Base-by-base conservation (phyloP, 805 yeast species). In the Cyberlindnera amylophila region DNA sequence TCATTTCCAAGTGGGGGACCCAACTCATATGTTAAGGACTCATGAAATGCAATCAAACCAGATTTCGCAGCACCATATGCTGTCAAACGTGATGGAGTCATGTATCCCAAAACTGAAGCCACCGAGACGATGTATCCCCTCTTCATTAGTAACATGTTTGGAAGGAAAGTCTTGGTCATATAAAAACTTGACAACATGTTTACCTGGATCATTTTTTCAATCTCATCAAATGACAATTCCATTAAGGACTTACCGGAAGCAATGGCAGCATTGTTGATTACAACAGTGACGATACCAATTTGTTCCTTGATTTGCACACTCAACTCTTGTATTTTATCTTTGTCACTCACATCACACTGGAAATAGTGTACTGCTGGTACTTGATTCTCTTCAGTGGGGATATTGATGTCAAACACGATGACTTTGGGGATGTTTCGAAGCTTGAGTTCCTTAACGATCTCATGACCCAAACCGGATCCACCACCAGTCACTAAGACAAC, bases 61-160 rank as follows among this genome's bases (percentile, higher is more conserved):
- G 95, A 82, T 59, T 91, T 91, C 13, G 95, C 77, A 0, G 97
- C 96, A 0, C 96, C 96, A 57, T 91, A 91, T 0, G 85, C 85
- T 13, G 45, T 68, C 44, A 87, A 69, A 17, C 83, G 70, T 9
- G 95, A 90, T 0, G 97, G 97, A 0, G 93, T 74, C 70, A 86
- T 72, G 49, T 82, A 81, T 0, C 96, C 97, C 41, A 91, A 67
- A 0, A 86, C 89, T 0, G 96, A 87, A 0, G 95, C 87, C 31
- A 91, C 69, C 3, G 89, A 86, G 26, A 90, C 79, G 16, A 91
- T 71, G 58, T 80, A 85, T 0, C 97, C 96, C 34, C 91, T 66
- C 44, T 71, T 67, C 16, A 58, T 46, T 16, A 51, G 58, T 2
- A 86, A 48, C 91, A 91, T 86, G 32, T 65, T 76, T 0, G 96